Percentiles rank a stretch among this genome's conserved stretches.
Evolutionary conservation across 75 land plant species (phyloP).

Genomic region (Pinus taeda): DNA sequence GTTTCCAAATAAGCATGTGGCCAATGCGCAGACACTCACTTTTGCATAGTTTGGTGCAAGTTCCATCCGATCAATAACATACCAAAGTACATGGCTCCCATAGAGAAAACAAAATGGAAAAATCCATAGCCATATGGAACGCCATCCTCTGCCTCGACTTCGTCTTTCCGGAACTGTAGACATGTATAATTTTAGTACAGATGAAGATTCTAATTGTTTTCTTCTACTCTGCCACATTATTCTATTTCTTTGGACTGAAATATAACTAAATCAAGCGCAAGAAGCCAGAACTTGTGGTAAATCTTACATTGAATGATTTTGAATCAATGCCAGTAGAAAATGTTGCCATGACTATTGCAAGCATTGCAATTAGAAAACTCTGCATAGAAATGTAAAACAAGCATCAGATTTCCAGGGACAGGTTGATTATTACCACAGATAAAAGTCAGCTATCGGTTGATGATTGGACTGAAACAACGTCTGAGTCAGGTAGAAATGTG

Average conservation of each 20-base stretch:
- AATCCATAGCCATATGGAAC: slow-evolving; percentile 58
- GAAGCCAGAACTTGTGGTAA: too few relatives aligned
- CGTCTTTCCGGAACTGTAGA: slow-evolving; percentile 66
- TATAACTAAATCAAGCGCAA: neutral
- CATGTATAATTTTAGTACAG: neutral
- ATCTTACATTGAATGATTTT: slow-evolving; percentile 66
- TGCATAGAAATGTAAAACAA: slow-evolving; percentile 21
- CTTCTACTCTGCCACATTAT: neutral
- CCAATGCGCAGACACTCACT: slow-evolving; percentile 12
- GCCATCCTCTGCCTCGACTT: slow-evolving; percentile 45
- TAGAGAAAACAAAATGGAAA: slow-evolving; percentile 34
- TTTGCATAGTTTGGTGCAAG: slow-evolving; percentile 30
- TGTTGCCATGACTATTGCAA: slow-evolving; percentile 83
- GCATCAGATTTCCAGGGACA: neutral
- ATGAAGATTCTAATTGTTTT: neutral
- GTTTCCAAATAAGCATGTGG: neutral
- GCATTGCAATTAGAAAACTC: slow-evolving; percentile 87
- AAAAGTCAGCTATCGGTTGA: neutral
- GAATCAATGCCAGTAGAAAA: slow-evolving; percentile 97
- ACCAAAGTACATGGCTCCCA: slow-evolving; percentile 33
- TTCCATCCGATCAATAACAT: slow-evolving; percentile 37
- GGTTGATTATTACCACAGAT: neutral
- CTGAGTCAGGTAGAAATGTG: neutral
- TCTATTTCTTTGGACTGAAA: neutral
- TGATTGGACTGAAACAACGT: neutral